These are phyloP conservation scores for Suillus occidentalis DNA, from an alignment of 768 basidiomycete species.

Conservation along the genomic window DNA sequence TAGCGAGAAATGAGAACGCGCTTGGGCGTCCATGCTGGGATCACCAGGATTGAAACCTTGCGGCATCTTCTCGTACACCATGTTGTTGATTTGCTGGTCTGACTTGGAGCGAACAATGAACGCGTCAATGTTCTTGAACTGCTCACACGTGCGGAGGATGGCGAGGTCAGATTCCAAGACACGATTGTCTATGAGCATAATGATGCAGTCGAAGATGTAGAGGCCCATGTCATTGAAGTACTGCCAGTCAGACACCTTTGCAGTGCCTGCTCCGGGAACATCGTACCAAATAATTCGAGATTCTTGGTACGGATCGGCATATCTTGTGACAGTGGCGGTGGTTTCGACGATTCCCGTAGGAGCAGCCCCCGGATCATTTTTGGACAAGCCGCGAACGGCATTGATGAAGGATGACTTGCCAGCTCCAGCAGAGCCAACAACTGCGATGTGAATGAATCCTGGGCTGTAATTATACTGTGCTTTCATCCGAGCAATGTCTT, in stretches of 20 bases:
- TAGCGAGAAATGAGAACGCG: neutral
- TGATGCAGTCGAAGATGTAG: neutral
- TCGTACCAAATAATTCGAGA: neutral
- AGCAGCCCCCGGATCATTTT: neutral
- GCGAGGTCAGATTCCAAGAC: neutral
- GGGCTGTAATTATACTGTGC: no score
- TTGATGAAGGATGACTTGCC: no score
- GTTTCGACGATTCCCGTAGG: neutral
- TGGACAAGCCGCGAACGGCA: neutral
- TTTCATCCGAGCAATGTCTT: no score
- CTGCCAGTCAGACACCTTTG: neutral
- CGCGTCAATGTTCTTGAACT: neutral
- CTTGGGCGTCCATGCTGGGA: neutral
- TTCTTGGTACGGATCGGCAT: neutral
- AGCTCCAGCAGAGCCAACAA: no score
- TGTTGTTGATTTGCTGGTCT: conserved; percentile 15
- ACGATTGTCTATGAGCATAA: neutral
- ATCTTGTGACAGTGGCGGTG: neutral
- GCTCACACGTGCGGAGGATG: neutral
- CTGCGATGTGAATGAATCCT: no score
- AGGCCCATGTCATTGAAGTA: neutral
- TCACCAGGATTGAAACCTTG: neutral
- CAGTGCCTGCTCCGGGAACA: neutral
- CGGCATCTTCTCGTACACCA: conserved; percentile 10
- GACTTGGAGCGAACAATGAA: conserved; percentile 20